Conservation (phyloP, 345 rosid genomes). For the Kandelia obovata region DNA sequence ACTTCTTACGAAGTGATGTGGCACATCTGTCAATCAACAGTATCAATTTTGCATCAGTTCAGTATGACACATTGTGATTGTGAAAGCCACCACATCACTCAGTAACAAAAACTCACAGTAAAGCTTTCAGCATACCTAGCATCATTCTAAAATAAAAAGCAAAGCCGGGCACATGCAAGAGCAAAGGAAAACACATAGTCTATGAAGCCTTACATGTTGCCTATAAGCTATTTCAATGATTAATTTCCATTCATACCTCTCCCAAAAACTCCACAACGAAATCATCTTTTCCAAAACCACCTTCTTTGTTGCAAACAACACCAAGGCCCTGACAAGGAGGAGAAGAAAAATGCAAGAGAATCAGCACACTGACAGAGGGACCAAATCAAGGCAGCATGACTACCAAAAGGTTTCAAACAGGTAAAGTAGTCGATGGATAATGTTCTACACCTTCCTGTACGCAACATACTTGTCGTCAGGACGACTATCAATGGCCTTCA, state of each 20-base stretch:
- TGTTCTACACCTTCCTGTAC: constrained; percentile 73
- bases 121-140: too few relatives aligned
- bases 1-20: too few relatives aligned
- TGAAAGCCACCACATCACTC: too few relatives aligned
- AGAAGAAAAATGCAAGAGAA: constrained; percentile 16
- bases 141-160: too few relatives aligned
- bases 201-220: too few relatives aligned
- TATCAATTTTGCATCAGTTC: too few relatives aligned
- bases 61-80: too few relatives aligned
- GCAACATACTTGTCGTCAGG: constrained; percentile 94
- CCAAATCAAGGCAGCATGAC: constrained; percentile 1
- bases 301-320: constrained; percentile 93
- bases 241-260: constrained; percentile 63
- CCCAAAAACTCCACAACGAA: constrained; percentile 99
- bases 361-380: constrained; percentile 11
- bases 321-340: constrained; percentile 74
- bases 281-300: constrained; percentile 92
- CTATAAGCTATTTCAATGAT: background rate
- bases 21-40: too few relatives aligned
- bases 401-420: background rate
- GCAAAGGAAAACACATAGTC: too few relatives aligned
- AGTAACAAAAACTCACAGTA: too few relatives aligned
- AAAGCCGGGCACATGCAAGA: too few relatives aligned
- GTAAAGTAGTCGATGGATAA: background rate
- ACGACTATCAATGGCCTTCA: constrained; percentile 83